Evolutionary conservation across 2,329 filamentous ascomycete genomes (phyloP).

Genomic region (Alternaria ventricosa): DNA sequence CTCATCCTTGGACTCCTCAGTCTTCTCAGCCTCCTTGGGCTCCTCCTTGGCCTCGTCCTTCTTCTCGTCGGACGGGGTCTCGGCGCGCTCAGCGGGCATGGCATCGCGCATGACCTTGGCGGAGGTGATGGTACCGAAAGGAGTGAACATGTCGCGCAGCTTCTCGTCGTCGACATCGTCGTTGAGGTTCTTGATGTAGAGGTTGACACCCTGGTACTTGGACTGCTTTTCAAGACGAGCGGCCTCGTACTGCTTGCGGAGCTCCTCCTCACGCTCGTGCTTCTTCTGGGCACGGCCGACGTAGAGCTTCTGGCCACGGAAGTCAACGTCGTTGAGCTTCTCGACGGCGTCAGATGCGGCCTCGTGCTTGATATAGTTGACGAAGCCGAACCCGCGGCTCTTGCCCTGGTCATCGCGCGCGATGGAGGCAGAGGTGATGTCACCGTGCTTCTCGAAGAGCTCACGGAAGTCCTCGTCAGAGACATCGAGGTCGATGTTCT

Average conservation of each 20-base stretch:
- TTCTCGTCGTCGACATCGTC: constrained; percentile 98
- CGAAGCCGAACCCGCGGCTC: constrained; percentile 94
- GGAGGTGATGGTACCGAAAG: constrained; percentile 94
- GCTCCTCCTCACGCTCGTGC: constrained; percentile 99
- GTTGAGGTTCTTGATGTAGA: constrained; percentile 99
- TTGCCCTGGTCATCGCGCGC: constrained; percentile 88
- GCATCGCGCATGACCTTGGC: constrained; percentile 99
- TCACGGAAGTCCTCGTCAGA: constrained; percentile 93
- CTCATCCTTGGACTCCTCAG: constrained; percentile 66
- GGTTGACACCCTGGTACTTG: constrained; percentile 99
- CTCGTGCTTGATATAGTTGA: constrained; percentile 94
- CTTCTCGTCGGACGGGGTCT: constrained; percentile 54
- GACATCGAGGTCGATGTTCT: constrained; percentile 88
- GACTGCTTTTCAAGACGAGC: constrained; percentile 96
- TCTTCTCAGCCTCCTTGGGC: constrained; percentile 56
- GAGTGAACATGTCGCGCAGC: constrained; percentile 88
- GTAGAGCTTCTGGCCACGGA: constrained; percentile 94
- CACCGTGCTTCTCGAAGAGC: constrained; percentile 89
- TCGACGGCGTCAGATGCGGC: constrained; percentile 85
- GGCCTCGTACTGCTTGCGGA: constrained; percentile 98
- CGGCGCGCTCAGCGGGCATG: constrained; percentile 57
- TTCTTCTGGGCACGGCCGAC: constrained; percentile 99
- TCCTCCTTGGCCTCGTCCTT: constrained; percentile 60
- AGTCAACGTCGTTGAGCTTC: constrained; percentile 87
- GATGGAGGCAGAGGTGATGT: constrained; percentile 94